A percentile compares a stretch with the other conserved stretches of the same genome.
phyloP scores from a whole-genome alignment of 306 rosid genomes.

The Glycine soja region DNA sequence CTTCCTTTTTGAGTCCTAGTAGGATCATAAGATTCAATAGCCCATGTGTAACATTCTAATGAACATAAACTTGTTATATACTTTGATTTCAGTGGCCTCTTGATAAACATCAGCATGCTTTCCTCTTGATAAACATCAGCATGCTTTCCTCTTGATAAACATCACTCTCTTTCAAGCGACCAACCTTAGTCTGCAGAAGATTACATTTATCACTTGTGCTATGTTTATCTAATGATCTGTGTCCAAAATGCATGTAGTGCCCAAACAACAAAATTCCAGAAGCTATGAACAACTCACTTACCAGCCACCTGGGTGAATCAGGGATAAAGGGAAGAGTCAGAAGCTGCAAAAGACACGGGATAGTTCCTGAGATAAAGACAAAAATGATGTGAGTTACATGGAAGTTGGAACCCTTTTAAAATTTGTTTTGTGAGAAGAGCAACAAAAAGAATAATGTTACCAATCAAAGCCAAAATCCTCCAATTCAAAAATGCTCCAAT shows the following conservation, averaged over 20 bases:
- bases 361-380: conserved; percentile 53
- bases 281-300: conserved; percentile 45
- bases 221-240: neutral
- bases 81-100: conserved; percentile 81
- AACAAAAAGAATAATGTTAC: conserved; percentile 42
- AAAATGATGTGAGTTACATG: conserved; percentile 23
- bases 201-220: conserved; percentile 33
- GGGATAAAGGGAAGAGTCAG: conserved; percentile 75
- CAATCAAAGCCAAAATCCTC: conserved; percentile 64
- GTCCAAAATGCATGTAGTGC: neutral
- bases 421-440: conserved; percentile 26
- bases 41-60: neutral
- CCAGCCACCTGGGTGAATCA: conserved; percentile 97
- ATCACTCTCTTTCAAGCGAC: conserved; percentile 61
- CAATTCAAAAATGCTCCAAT: conserved; percentile 69
- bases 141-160: conserved; percentile 67
- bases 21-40: neutral
- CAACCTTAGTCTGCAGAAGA: conserved; percentile 71
- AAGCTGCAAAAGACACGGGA: conserved; percentile 73
- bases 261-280: conserved; percentile 19
- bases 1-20: neutral
- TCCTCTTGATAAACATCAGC: conserved; percentile 69
- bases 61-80: conserved; percentile 40
- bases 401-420: neutral
- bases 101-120: conserved; percentile 58